A percentile compares a stretch with the other conserved stretches of the same genome.
phyloP scores from a whole-genome alignment of 2,329 filamentous ascomycete species.

The Alternaria conjuncta region DNA sequence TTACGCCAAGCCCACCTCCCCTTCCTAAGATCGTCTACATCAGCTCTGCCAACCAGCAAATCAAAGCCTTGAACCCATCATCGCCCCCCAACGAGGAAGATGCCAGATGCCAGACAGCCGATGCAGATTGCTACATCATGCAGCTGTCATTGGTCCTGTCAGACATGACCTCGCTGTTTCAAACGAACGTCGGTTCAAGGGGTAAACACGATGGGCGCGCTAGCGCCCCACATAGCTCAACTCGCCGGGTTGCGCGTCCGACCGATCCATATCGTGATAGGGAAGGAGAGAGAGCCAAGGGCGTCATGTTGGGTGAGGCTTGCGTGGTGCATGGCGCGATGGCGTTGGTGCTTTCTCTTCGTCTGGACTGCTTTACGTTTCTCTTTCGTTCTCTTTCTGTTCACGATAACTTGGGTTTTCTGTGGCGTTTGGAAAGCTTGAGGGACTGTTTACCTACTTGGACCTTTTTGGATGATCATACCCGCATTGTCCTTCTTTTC shows the following conservation, averaged over 20 bases:
- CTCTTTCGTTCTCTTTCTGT: neutral
- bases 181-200: slow-evolving; percentile 7
- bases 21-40: neutral
- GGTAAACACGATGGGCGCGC: neutral
- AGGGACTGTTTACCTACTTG: neutral
- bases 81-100: neutral
- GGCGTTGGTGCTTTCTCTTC: neutral
- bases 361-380: neutral
- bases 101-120: neutral
- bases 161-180: slow-evolving; percentile 9
- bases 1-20: neutral
- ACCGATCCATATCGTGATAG: neutral
- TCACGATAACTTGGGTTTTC: neutral
- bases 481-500: neutral
- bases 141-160: slow-evolving; percentile 2
- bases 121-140: neutral
- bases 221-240: neutral
- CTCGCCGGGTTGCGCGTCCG: neutral
- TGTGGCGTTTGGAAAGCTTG: neutral
- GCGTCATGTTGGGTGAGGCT: slow-evolving; percentile 8
- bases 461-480: neutral
- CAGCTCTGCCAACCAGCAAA: neutral
- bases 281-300: neutral
- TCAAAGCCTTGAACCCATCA: neutral
- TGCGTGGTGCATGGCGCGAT: slow-evolving; percentile 1